These are phyloP conservation scores for Tuber borchii DNA, from an alignment of 495 filamentous ascomycete genomes.

Conservation along the genomic window DNA sequence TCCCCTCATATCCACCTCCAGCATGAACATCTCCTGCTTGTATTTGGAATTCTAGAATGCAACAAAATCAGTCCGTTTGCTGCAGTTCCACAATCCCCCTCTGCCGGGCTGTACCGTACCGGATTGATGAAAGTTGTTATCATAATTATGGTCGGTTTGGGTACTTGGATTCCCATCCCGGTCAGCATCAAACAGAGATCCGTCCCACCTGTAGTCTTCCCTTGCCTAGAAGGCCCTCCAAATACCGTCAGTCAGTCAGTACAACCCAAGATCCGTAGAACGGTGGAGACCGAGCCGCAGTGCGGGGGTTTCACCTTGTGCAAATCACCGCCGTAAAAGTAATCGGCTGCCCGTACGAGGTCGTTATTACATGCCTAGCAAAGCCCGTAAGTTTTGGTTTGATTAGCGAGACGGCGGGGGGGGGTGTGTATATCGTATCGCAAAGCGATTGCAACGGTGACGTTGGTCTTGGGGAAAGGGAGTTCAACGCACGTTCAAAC, in stretches of 20 bases:
- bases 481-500: conserved; percentile 35
- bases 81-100: neutral
- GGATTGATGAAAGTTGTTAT: conserved; percentile 10
- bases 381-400: neutral
- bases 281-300: conserved; percentile 9
- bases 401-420: conserved; percentile 20
- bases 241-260: conserved; percentile 22
- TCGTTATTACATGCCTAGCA: conserved; percentile 38
- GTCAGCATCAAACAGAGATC: conserved; percentile 23
- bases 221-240: conserved; percentile 20
- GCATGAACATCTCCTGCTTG: conserved; percentile 32
- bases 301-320: conserved; percentile 28
- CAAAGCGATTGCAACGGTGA: conserved; percentile 24
- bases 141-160: conserved; percentile 4
- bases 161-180: conserved; percentile 24
- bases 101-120: neutral
- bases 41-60: conserved; percentile 35
- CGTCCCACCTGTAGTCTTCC: conserved; percentile 23
- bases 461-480: conserved; percentile 18
- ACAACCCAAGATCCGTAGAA: neutral
- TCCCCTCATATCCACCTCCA: conserved; percentile 22
- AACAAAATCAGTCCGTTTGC: conserved; percentile 10
- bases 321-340: conserved; percentile 31
- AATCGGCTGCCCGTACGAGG: conserved; percentile 37
- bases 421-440: conserved; percentile 8